phyloP scores from a whole-genome alignment of 2,329 filamentous ascomycete species.

The Pseudogymnoascus sp. region DNA sequence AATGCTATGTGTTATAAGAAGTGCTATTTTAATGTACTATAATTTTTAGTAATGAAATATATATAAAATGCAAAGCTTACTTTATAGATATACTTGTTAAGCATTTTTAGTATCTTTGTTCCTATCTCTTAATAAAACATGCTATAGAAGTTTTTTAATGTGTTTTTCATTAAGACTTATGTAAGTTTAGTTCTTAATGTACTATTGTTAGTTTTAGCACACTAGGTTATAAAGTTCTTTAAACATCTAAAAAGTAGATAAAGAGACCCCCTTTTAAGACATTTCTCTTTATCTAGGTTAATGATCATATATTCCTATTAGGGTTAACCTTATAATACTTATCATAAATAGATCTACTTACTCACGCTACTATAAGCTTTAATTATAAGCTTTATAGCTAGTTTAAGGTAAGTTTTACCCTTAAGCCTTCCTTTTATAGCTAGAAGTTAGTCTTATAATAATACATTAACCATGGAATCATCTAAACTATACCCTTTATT shows the following conservation, averaged over 20 bases:
- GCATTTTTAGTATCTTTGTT: neutral
- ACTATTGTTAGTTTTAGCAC: neutral
- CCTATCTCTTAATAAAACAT: neutral
- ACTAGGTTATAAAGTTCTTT: neutral
- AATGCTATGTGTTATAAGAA: neutral
- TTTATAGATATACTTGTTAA: neutral
- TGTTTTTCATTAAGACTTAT: neutral
- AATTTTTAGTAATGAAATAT: neutral
- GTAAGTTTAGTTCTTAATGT: neutral
- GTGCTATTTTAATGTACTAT: neutral
- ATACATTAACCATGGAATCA: too few relatives aligned
- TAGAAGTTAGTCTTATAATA: too few relatives aligned
- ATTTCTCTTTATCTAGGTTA: neutral
- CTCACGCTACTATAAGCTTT: too few relatives aligned
- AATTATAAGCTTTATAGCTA: too few relatives aligned
- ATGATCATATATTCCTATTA: too few relatives aligned
- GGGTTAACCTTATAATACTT: too few relatives aligned
- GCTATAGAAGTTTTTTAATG: neutral
- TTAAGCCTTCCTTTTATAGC: too few relatives aligned
- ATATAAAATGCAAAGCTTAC: neutral
- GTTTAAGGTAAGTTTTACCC: too few relatives aligned
- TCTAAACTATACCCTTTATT: too few relatives aligned
- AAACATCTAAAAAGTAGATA: neutral
- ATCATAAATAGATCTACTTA: too few relatives aligned
- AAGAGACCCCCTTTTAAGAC: neutral